These are phyloP conservation scores for Pichia gijzeniarum DNA, from an alignment of 805 yeast species.

Conservation along the genomic window DNA sequence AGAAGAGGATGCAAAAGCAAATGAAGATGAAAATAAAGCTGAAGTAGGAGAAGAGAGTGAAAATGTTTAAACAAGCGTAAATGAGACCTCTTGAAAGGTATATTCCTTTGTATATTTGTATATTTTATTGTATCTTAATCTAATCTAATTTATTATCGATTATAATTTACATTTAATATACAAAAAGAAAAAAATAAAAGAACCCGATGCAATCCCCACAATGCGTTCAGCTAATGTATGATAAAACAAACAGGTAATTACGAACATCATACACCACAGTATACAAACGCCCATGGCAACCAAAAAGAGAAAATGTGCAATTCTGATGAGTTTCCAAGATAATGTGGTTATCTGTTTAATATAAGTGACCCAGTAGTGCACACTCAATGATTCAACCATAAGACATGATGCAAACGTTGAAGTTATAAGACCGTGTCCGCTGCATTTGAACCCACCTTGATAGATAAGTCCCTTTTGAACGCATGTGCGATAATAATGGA, in stretches of 20 bases:
- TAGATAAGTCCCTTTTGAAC: constrained; percentile 25
- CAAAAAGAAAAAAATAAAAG: constrained; percentile 27
- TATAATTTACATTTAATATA: constrained; percentile 16
- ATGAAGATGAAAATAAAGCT: neutral
- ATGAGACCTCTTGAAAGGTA: neutral
- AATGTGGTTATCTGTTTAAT: neutral
- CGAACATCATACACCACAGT: constrained; percentile 35
- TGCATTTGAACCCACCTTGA: constrained; percentile 35
- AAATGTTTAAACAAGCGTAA: neutral
- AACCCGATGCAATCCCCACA: constrained; percentile 37
- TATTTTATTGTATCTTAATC: neutral
- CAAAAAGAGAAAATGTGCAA: neutral
- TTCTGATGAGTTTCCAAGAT: neutral
- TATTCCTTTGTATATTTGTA: neutral
- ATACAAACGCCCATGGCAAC: neutral
- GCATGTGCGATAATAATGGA: constrained; percentile 20
- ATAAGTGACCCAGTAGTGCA: constrained; percentile 9
- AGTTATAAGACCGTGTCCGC: constrained; percentile 38
- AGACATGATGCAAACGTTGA: constrained; percentile 29
- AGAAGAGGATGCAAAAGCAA: constrained; percentile 1
- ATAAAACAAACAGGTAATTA: constrained; percentile 42
- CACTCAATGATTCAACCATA: constrained; percentile 16
- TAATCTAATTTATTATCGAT: neutral
- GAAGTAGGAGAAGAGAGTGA: neutral
- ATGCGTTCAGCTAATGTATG: constrained; percentile 43